Conservation (phyloP, 345 rosid species). For the Moringa oleifera region DNA sequence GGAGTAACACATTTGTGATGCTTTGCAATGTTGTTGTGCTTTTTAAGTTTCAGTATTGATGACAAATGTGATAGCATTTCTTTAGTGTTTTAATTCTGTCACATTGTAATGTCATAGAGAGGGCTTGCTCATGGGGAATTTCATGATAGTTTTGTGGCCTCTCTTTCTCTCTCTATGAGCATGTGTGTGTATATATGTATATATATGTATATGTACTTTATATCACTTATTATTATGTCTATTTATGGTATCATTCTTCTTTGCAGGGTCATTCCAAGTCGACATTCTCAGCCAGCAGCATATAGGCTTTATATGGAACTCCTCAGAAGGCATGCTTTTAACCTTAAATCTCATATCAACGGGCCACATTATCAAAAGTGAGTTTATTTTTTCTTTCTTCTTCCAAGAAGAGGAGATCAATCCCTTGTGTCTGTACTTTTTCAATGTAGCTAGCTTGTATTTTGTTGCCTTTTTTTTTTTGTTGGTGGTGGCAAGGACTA, state of each 20-base stretch:
- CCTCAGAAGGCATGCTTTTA: slow-evolving; percentile 58
- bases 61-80: background rate
- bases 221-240: background rate
- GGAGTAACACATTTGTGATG: no score
- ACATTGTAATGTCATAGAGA: no score
- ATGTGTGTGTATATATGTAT: no score
- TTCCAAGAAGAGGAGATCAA: no score
- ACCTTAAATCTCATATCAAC: slow-evolving; percentile 41
- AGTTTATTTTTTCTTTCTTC: slow-evolving; percentile 21
- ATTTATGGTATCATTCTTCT: slow-evolving; percentile 6
- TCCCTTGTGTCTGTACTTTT: background rate
- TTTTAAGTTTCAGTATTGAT: background rate
- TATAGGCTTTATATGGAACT: slow-evolving; percentile 89
- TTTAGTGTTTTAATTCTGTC: background rate
- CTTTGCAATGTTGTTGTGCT: no score
- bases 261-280: slow-evolving; percentile 60
- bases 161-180: no score
- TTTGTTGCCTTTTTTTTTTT: background rate
- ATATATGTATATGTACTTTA: no score
- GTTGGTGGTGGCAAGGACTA: no score
- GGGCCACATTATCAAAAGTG: slow-evolving; percentile 55
- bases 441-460: background rate
- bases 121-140: no score
- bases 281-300: slow-evolving; percentile 56
- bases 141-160: no score